Evolutionary conservation across 1,139 yeast genomes (phyloP), one percentile per base, ranked within the genome.

Genomic region (Kodamaea ohmeri): DNA sequence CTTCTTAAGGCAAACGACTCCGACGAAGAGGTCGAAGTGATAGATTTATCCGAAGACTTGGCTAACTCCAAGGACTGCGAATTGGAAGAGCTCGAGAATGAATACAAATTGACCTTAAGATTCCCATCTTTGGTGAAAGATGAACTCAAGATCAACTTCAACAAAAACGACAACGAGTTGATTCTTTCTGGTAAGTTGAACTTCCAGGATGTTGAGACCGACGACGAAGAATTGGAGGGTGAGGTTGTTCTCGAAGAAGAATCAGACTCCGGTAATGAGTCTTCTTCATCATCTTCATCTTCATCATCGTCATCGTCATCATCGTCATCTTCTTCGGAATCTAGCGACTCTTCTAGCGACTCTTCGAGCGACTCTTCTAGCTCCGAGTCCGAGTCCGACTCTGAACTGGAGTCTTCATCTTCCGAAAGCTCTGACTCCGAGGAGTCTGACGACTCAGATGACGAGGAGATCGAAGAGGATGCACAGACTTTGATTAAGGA

Each of bases 11-110:
- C 59, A 32, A 65, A 64, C 41, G 56, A 53, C 35, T 53, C 55
- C 9, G 73, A 67, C 27, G 67, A 64, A 14, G 71, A 65, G 37
- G 54, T 58, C 40, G 63, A 60, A 37, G 53, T 70, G 22, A 64
- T 70, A 44, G 76, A 71, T 50, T 65, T 70, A 51, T 55, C 70
- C 34, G 63, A 61, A 38, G 76, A 71, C 50, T 64, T 71, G 49
- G 65, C 60, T 43, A 58, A 67, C 51, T 65, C 73, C 38, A 70
- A 67, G 47, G 76, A 71, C 51, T 70, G 72, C 51, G 74, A 70
- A 52, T 61, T 71, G 48, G 53, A 60, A 31, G 66, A 70, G 47
- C 49, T 65, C 20, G 71, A 67, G 32, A 56, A 63, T 43, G 63
- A 65, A 16, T 71, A 69, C 55, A 67, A 66, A 48, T 63, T 71